These are phyloP conservation scores for Solanum rostratum DNA, from an alignment of 257 asterid species.

Conservation along the genomic window DNA sequence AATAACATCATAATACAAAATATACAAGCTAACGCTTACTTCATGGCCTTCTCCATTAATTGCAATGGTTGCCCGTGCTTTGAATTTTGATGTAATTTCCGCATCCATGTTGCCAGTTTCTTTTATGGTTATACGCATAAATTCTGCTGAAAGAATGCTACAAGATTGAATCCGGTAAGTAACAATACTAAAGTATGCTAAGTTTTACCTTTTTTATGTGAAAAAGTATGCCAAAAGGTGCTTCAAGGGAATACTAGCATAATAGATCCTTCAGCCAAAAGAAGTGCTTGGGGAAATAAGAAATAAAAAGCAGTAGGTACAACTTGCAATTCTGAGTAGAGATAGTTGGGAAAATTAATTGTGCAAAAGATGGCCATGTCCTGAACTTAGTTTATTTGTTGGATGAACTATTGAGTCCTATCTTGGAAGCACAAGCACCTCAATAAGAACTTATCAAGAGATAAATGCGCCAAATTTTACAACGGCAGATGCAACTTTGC, in stretches of 20 bases:
- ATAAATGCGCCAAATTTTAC: background rate
- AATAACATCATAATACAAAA: background rate
- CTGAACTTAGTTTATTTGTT: background rate
- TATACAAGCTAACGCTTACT: slow-evolving; percentile 31
- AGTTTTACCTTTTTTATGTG: background rate
- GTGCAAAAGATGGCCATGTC: background rate
- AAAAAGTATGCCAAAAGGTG: background rate
- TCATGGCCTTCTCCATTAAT: slow-evolving; percentile 48
- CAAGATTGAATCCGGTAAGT: slow-evolving; percentile 80
- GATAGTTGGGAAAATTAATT: background rate
- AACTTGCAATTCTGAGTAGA: background rate
- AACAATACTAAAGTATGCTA: slow-evolving; percentile 16
- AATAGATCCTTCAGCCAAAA: background rate
- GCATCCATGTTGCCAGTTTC: slow-evolving; percentile 51
- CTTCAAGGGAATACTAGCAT: background rate
- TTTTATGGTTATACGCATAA: slow-evolving; percentile 65
- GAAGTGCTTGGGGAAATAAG: background rate
- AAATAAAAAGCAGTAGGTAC: background rate
- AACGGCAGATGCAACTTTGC: background rate
- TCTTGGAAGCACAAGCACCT: background rate
- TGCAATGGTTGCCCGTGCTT: slow-evolving; percentile 18
- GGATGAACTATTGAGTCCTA: background rate
- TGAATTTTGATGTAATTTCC: slow-evolving; percentile 22
- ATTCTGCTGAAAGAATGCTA: slow-evolving; percentile 99
- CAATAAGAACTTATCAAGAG: background rate